Evolutionary conservation across 2,329 filamentous ascomycete species (phyloP), one percentile per base, ranked within the genome.

Genomic region (Hymenoscyphus fructigenus): DNA sequence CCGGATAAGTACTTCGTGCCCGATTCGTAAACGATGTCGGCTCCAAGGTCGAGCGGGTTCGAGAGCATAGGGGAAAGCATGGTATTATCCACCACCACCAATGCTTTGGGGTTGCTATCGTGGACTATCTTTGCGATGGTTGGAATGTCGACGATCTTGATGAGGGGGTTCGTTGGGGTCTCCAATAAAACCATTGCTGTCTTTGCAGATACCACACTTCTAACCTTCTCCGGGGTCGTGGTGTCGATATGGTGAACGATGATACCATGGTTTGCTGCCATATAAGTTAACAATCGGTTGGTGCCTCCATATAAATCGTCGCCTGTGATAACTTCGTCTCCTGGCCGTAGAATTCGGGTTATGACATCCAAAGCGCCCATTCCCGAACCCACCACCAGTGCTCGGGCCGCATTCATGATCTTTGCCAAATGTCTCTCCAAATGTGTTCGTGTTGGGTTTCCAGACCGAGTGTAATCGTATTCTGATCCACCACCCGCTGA

Each of bases 331-430:
- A 99, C 96, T 79, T 99, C 94, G 76, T 99, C 95, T 66, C 95
- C 95, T 0, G 95, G 94, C 66, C 91, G 88, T 60, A 99, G 83
- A 15, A 98, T 83, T 62, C 95, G 89, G 17, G 93, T 96, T 71
- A 99, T 97, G 69, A 99, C 94, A 79, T 99, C 95, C 74, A 98
- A 82, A 28, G 95, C 95, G 61, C 93, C 95, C 95, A 99, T 99
- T 65, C 95, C 95, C 0, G 94, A 98, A 62, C 93, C 93, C 56
- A 98, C 94, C 59, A 96, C 94, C 60, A 99, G 86, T 10, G 92
- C 92, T 64, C 96, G 91, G 73, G 88, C 88, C 57, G 95, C 95
- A 72, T 92, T 93, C 96, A 99, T 99, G 77, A 99, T 96, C 85
- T 99, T 99, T 75, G 96, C 95, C 73, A 99, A 83, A 79, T 99